Conservation (phyloP, 192 early-diverging fungal genomes). For the Backusella circina region DNA sequence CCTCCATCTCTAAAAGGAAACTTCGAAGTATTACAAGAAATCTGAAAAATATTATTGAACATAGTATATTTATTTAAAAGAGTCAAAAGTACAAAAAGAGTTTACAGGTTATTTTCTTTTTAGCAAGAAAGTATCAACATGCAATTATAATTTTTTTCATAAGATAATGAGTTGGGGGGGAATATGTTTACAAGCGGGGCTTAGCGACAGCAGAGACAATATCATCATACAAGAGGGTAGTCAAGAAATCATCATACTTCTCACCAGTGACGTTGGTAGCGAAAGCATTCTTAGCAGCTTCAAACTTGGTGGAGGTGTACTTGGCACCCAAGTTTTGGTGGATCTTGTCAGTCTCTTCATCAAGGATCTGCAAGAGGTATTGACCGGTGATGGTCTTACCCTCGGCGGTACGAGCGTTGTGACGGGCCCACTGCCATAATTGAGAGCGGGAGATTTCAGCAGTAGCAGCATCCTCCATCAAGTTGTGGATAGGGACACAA, state of each 20-base stretch:
- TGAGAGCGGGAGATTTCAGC: constrained; percentile 97
- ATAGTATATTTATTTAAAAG: constrained; percentile 4
- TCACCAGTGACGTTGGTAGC: constrained; percentile 76
- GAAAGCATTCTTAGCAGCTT: constrained; percentile 65
- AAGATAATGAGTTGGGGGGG: background rate
- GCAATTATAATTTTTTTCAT: constrained; percentile 7
- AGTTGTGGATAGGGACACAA: constrained; percentile 96
- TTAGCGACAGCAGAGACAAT: constrained; percentile 52
- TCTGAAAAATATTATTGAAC: background rate
- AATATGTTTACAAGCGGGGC: constrained; percentile 31
- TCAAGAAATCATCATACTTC: constrained; percentile 92
- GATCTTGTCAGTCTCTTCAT: constrained; percentile 82
- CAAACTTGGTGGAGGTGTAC: constrained; percentile 66
- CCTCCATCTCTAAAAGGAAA: background rate
- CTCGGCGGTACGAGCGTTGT: constrained; percentile 76
- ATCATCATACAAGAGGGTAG: constrained; percentile 88
- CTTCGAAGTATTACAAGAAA: background rate
- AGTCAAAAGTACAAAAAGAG: constrained; percentile 2
- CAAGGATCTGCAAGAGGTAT: constrained; percentile 73
- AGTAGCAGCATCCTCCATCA: constrained; percentile 99
- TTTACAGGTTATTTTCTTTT: background rate
- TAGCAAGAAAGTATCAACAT: background rate
- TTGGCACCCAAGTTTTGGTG: constrained; percentile 58
- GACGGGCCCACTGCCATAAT: constrained; percentile 96
- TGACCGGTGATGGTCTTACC: constrained; percentile 79